phyloP scores from a whole-genome alignment of 2,329 filamentous ascomycete genomes.

The Pseudogymnoascus sp. region DNA sequence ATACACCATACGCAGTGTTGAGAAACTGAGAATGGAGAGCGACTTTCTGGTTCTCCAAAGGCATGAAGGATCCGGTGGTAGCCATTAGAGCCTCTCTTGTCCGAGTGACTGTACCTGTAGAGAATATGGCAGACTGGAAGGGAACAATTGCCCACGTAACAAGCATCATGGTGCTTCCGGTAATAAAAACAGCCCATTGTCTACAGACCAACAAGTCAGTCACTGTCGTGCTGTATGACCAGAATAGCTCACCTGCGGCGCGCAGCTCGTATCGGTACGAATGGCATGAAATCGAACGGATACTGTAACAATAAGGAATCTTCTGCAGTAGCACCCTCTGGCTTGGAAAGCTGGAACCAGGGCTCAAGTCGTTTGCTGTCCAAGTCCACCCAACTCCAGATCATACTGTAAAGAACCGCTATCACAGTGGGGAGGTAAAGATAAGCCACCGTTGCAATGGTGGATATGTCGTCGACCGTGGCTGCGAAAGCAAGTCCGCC shows the following conservation, averaged over 20 bases:
- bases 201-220: conserved; percentile 22
- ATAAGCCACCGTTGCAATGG: conserved; percentile 32
- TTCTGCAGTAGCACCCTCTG: conserved; percentile 33
- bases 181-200: conserved; percentile 45
- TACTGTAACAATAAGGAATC: conserved; percentile 46
- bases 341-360: conserved; percentile 47
- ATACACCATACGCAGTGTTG: conserved; percentile 37
- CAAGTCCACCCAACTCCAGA: conserved; percentile 52
- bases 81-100: conserved; percentile 11
- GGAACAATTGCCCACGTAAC: conserved; percentile 49
- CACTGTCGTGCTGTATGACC: conserved; percentile 8
- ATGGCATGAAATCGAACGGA: conserved; percentile 39
- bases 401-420: conserved; percentile 44
- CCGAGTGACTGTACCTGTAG: conserved; percentile 27
- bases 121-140: conserved; percentile 46
- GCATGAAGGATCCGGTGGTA: conserved; percentile 21
- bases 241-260: conserved; percentile 23
- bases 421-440: conserved; percentile 45
- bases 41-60: conserved; percentile 25
- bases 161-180: conserved; percentile 38
- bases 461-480: conserved; percentile 29
- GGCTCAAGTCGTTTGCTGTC: conserved; percentile 51
- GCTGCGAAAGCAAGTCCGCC: conserved; percentile 33
- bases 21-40: conserved; percentile 31
- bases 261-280: conserved; percentile 34